Evolutionary conservation across 371 early-diverging fungal genomes (phyloP), one percentile per base, ranked within the genome.

Genomic region (Mortierella sp.): DNA sequence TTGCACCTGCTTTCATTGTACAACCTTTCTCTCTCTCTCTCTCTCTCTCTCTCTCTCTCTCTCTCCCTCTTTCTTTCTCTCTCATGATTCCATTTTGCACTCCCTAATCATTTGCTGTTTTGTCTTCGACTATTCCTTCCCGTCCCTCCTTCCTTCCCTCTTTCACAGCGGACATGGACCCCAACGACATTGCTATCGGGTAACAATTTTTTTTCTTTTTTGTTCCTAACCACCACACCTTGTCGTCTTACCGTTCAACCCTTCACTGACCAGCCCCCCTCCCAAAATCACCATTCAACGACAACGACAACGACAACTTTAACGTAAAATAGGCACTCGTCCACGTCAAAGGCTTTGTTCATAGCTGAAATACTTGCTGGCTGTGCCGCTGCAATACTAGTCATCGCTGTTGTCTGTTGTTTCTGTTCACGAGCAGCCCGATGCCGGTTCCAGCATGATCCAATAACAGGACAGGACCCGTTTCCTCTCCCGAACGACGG

Each of bases 341-440:
- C 81, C 48, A 81, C 18, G 7, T 43, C 75, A 29, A 77, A 35
- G 48, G 83, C 83, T 0, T 21, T 83, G 18, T 75, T 76, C 48
- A 80, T 83, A n/a, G 83, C 84, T 21, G 80, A 83, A 46, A 43
- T 81, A 35, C 81, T 84, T 18, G 85, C 85, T 6, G 81, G 81
- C 21, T 78, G 78, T 68, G 85, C 85, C 2, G 81, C 79, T 38
- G 74, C 55, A 4, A 48, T 78, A 21, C 54, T 84, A 18, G 32
- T 70, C 21, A 27, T 81, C 3, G 78, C 81, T 4, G 54, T 81
- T 27, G 46, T 81, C 46, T 84, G 85, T 51, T 84, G 85, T 38
- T 46, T 84, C 46, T 84, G 63, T 18, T 76, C 81, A 5, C 70
- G 81, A 21, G 78, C 79, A 21, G 71, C 74, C 14, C 72, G 79